Evolutionary conservation across 108 stramenopile species (phyloP), one percentile per base, ranked within the genome.

Genomic region (Skeletonema grethae): DNA sequence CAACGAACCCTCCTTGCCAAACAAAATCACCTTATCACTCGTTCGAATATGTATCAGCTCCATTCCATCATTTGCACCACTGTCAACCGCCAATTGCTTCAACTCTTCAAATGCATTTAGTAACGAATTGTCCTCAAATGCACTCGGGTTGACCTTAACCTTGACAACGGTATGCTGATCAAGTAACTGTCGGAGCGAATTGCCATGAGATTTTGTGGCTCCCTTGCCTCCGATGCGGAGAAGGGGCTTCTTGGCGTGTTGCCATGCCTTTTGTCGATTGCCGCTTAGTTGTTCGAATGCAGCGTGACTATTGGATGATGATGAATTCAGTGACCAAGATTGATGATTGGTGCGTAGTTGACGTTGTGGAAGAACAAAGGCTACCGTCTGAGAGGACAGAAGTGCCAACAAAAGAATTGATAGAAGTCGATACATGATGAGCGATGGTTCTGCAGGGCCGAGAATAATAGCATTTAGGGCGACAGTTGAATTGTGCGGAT

Each of bases 81-180:
- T 63, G 29, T 84, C 77, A 20, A 69, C 65, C 5, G 88, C 83
- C 48, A 86, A 57, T 38, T 80, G 58, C 22, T 59, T 25, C 28
- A 90, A 39, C 12, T 12, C 25, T 25, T 64, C 71, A 46, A 70
- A 84, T 28, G 82, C 80, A 55, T 84, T 60, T 66, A 80, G 18
- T 28, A 83, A 68, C 5, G 83, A 58, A 12, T 71, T 7, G 9
- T 22, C 15, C n/a, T 20, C 72, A 63, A 80, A 83, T 18, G 63
- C 39, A 25, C 50, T 53, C 3, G 81, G 79, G 62, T 86, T 86
- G 15, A 90, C 81, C 67, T 90, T 90, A 25, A 90, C 86, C 53
- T 82, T 82, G 45, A 90, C 88, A 18, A 75, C 77, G 11, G 82
- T 84, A 64, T 90, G 88, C 31, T 70, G 83, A 34, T 84, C 70